Evolutionary conservation across 306 rosid genomes (phyloP), one percentile per base, ranked within the genome.

Genomic region (Urtica urens): DNA sequence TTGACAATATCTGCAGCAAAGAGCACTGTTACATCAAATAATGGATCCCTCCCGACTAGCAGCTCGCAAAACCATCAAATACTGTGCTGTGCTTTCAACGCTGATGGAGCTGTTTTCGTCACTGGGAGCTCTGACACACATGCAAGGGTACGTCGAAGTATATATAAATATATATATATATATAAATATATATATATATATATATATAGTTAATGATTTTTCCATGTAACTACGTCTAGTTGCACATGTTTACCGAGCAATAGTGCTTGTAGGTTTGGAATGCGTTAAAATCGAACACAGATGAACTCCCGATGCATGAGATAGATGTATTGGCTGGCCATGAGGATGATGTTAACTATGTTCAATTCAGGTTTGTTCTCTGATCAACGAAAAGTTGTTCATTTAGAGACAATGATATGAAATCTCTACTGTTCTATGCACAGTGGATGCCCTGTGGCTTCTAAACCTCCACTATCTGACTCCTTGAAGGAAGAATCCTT

Each of bases 81-180:
- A 78, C 88, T 86, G 67, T 86, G 96, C 38, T 86, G 96, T 72
- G 81, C 88, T 57, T 86, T 63, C 70, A 86, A 86, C 43, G 96
- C 93, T 42, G 82, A 70, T 51, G 96, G 96, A 49, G 76, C 96
- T 39, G 82, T 78, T 60, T 86, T 86, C 79, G 96, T 86, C 56
- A 86, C 93, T 24, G 96, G 93, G 48, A 86, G 96, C 69, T 77
- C 96, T 37, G 96, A 86, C 67, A 86, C 88, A 58, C 70, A 46
- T 76, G 96, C 96, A 18, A 72, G 96, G 83, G 96, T 86, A 57
- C 58, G 72, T 46, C 59, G 52, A 22, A 13, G 21, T 5, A 9
- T 63, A 63, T 42, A 28, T 10, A 46, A 63, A 55, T 43, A 13
- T 31, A 7, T 31, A 31, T 13, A 31, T 7, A 7, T 0, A 31